These are phyloP conservation scores for Platismatia glauca DNA, from an alignment of 495 filamentous ascomycete genomes.

Conservation along the genomic window DNA sequence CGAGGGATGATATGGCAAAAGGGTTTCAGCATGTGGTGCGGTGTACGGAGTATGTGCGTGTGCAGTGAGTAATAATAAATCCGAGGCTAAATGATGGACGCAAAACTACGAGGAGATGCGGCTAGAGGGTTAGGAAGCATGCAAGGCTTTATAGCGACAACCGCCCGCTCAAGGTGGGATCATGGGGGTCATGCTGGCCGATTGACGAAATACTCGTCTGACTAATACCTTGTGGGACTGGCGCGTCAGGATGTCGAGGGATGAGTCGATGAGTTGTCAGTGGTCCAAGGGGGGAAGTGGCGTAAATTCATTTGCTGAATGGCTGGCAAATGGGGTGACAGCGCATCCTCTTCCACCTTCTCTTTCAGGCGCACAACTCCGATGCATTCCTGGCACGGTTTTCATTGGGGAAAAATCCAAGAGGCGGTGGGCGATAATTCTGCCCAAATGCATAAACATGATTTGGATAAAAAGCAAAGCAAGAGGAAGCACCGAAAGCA, in stretches of 20 bases:
- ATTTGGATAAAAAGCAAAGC: background rate
- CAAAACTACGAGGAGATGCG: constrained; percentile 6
- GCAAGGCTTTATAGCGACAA: constrained; percentile 12
- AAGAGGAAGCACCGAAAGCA: background rate
- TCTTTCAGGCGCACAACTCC: constrained; percentile 11
- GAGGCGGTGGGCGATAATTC: constrained; percentile 5
- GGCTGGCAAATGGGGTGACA: constrained; percentile 14
- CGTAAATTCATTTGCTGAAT: constrained; percentile 6
- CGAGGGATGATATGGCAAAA: too few species aligned
- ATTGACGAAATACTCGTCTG: constrained; percentile 6
- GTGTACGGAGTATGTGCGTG: too few species aligned
- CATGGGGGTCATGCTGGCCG: background rate
- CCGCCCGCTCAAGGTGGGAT: background rate
- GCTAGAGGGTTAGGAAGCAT: constrained; percentile 11
- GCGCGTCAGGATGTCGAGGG: constrained; percentile 3
- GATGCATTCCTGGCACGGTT: background rate
- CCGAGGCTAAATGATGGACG: background rate
- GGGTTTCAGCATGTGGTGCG: too few species aligned
- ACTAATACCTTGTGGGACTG: constrained; percentile 12
- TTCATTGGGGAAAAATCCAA: background rate
- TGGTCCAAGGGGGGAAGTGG: constrained; percentile 4
- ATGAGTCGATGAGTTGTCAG: background rate
- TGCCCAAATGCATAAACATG: constrained; percentile 6
- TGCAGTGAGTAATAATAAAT: too few species aligned
- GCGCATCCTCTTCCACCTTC: constrained; percentile 14